phyloP scores from a whole-genome alignment of 1,139 yeast genomes.

The Hemisphaericaspora subhashii region DNA sequence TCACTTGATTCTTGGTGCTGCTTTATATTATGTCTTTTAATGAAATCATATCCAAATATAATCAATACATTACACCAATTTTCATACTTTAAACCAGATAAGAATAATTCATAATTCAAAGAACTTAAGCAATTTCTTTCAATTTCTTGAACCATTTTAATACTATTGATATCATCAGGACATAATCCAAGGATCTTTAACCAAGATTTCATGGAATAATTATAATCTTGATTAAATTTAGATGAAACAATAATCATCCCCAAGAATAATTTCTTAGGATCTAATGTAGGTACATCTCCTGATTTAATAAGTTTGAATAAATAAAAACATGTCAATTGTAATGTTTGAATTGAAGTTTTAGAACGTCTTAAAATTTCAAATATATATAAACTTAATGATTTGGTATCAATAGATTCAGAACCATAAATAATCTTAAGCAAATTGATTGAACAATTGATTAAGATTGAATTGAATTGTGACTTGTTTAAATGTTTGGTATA shows the following conservation, averaged over 20 bases:
- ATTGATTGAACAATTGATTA: conserved; percentile 39
- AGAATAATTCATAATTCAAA: conserved; percentile 56
- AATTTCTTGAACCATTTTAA: conserved; percentile 48
- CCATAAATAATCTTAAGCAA: conserved; percentile 38
- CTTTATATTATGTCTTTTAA: conserved; percentile 26
- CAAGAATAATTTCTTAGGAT: conserved; percentile 68
- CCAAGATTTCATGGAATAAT: conserved; percentile 74
- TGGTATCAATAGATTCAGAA: conserved; percentile 13
- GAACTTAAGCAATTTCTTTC: conserved; percentile 56
- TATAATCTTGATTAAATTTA: conserved; percentile 72
- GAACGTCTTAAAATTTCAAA: conserved; percentile 69
- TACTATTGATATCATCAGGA: conserved; percentile 19
- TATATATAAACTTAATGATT: conserved; percentile 46
- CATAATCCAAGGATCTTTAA: conserved; percentile 66
- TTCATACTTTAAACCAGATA: conserved; percentile 50
- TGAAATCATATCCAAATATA: conserved; percentile 48
- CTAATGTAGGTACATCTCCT: conserved; percentile 19
- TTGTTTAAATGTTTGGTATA: conserved; percentile 43
- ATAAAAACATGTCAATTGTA: conserved; percentile 69
- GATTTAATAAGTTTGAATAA: conserved; percentile 45
- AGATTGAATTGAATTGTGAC: conserved; percentile 41
- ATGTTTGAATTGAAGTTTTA: conserved; percentile 61
- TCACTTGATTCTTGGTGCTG: conserved; percentile 22
- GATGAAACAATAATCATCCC: conserved; percentile 68
- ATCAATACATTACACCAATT: conserved; percentile 53